Base-by-base conservation (phyloP, 768 basidiomycete genomes). In the Dacryopinax spathularia region DNA sequence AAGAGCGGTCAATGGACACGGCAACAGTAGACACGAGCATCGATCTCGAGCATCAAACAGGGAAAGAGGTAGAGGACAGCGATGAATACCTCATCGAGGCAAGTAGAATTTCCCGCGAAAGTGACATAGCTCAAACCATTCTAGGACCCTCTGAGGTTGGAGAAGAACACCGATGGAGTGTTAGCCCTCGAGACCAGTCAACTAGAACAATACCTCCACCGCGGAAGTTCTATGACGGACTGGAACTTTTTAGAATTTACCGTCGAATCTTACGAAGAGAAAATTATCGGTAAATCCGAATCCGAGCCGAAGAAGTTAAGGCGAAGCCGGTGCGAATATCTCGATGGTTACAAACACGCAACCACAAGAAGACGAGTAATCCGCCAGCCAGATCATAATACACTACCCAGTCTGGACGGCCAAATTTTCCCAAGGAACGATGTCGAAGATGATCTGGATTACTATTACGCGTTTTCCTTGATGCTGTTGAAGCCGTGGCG, bases 381-480 rank as follows among this genome's bases (percentile, higher is more conserved):
- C 0, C n/a, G n/a, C n/a, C n/a, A n/a, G n/a, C n/a, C n/a, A n/a
- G n/a, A n/a, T n/a, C n/a, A n/a, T n/a, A 74, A 76, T n/a, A 75
- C 68, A 0, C 15, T 79, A 1, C 74, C 75, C 0, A 67, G 72
- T 27, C 68, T 79, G 56, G 65, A 76, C n/a, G 79, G 78, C 0
- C 67, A 60, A 0, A 77, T 66, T 20, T 76, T 79, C 61, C 75
- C 77, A 1, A 33, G 66, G 0, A 7, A 61, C 0, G 68, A 78
- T 62, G 70, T 76, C 27, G 18, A 59, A 1, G 69, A 70, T 0
- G 34, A 33, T 1, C 34, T 66, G 0, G 31, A 65, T 0, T 72
- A 76, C 12, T 80, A 77, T 44, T 75, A 68, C 34, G 77, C 78
- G 3, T 69, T 34, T 0, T 75, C 78, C 64, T 65, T 79, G 0